Conservation (phyloP, 2,329 filamentous ascomycete genomes). For the Diaporthe velutina region DNA sequence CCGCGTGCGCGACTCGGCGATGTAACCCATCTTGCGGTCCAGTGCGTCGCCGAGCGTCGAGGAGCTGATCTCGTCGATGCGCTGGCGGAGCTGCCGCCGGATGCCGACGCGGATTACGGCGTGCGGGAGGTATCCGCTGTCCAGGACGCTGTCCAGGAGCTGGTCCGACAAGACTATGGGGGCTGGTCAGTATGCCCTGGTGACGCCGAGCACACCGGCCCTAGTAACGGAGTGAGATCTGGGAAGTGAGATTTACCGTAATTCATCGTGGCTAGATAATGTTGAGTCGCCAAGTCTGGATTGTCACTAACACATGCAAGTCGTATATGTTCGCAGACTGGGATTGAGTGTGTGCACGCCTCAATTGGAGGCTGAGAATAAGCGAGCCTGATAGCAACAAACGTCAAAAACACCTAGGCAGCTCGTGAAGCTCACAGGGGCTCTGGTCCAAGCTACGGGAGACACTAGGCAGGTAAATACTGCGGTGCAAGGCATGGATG, state of each 20-base stretch:
- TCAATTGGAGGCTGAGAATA: not conserved
- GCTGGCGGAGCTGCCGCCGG: constrained; percentile 73
- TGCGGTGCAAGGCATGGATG: constrained; percentile 13
- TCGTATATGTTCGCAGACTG: not conserved
- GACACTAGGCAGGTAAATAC: constrained; percentile 6
- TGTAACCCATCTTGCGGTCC: constrained; percentile 73
- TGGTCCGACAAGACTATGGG: constrained; percentile 12
- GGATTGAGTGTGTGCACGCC: not conserved
- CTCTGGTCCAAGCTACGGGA: not conserved
- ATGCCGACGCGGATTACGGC: constrained; percentile 74
- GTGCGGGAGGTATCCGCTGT: constrained; percentile 75
- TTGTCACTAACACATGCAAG: constrained; percentile 8
- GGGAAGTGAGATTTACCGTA: constrained; percentile 35
- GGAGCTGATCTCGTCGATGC: constrained; percentile 66
- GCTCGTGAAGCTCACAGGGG: not conserved
- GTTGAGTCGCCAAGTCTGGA: not conserved
- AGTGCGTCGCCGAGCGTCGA: constrained; percentile 66
- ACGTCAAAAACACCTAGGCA: not conserved
- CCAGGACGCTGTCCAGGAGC: constrained; percentile 66
- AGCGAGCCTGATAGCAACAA: constrained; percentile 8
- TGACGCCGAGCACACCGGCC: not conserved
- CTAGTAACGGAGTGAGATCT: not conserved
- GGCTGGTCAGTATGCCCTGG: not conserved
- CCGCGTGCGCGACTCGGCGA: constrained; percentile 67
- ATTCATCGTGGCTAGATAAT: constrained; percentile 35